phyloP scores from a whole-genome alignment of 2,329 filamentous ascomycete genomes.

The Fusarium palustre region DNA sequence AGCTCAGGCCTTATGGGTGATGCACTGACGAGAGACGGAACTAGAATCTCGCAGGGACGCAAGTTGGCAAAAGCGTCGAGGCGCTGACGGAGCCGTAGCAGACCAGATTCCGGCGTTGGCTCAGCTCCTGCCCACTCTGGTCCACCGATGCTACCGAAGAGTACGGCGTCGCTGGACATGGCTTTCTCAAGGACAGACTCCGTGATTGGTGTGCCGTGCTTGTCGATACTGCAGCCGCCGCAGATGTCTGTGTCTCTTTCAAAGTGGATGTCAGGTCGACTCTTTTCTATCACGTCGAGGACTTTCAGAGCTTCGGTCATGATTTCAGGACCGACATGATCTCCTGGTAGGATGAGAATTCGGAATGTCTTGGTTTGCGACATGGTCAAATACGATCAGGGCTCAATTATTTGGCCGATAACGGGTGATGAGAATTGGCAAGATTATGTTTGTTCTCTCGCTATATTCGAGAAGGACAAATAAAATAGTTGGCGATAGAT shows the following conservation, averaged over 20 bases:
- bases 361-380: conserved; percentile 29
- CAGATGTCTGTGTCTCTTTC: conserved; percentile 46
- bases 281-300: conserved; percentile 55
- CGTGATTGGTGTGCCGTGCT: conserved; percentile 58
- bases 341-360: conserved; percentile 60
- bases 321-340: conserved; percentile 62
- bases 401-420: background rate
- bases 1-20: conserved; percentile 60
- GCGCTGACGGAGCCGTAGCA: conserved; percentile 55
- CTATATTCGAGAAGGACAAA: too few species aligned
- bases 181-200: conserved; percentile 57
- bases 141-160: conserved; percentile 62
- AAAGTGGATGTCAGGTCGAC: conserved; percentile 49
- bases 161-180: conserved; percentile 56
- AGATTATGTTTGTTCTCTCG: rapidly evolving
- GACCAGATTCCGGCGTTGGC: conserved; percentile 59
- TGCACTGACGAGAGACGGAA: conserved; percentile 54
- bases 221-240: conserved; percentile 57
- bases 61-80: conserved; percentile 64
- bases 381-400: background rate
- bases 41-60: conserved; percentile 61
- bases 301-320: conserved; percentile 60
- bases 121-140: conserved; percentile 58
- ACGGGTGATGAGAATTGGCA: background rate
- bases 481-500: background rate